These are phyloP conservation scores for Microsporum canis DNA, from an alignment of 2,329 filamentous ascomycete species.

Conservation along the genomic window DNA sequence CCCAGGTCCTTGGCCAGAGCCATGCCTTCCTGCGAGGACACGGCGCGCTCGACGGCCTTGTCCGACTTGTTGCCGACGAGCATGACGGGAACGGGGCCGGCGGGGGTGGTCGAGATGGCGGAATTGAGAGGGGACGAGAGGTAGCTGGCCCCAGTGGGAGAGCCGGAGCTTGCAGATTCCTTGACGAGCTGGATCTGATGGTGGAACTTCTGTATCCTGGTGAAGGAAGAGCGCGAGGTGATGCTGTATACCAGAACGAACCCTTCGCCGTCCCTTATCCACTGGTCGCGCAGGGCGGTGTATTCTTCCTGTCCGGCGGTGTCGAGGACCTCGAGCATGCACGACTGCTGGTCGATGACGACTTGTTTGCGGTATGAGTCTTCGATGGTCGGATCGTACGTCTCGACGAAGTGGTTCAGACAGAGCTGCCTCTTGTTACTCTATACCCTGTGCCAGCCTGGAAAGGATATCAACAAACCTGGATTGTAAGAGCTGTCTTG, in stretches of 20 bases:
- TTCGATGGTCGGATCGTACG: constrained; percentile 78
- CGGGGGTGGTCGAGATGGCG: constrained; percentile 36
- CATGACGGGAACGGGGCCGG: constrained; percentile 77
- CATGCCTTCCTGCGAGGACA: constrained; percentile 90
- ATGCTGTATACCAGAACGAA: constrained; percentile 98
- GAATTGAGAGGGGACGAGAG: constrained; percentile 39
- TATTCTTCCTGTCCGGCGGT: constrained; percentile 98
- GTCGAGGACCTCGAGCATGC: constrained; percentile 91
- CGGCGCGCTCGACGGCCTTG: constrained; percentile 86
- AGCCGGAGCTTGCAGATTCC: constrained; percentile 57
- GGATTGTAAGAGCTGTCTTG: constrained; percentile 88
- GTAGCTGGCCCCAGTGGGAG: constrained; percentile 41
- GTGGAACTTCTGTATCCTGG: constrained; percentile 89
- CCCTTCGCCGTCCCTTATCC: constrained; percentile 95
- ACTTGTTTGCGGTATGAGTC: constrained; percentile 83
- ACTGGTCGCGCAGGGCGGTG: constrained; percentile 90
- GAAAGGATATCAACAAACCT: constrained; percentile 32
- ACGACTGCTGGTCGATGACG: constrained; percentile 76
- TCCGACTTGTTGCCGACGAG: constrained; percentile 98
- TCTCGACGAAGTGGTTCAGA: constrained; percentile 93
- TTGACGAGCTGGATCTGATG: constrained; percentile 96
- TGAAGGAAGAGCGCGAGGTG: constrained; percentile 89
- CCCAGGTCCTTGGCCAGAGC: constrained; percentile 82
- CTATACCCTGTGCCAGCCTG: background rate
- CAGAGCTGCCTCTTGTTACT: constrained; percentile 53